Evolutionary conservation across 2,329 filamentous ascomycete genomes (phyloP), one percentile per base, ranked within the genome.

Genomic region (Fusarium xyrophilum): DNA sequence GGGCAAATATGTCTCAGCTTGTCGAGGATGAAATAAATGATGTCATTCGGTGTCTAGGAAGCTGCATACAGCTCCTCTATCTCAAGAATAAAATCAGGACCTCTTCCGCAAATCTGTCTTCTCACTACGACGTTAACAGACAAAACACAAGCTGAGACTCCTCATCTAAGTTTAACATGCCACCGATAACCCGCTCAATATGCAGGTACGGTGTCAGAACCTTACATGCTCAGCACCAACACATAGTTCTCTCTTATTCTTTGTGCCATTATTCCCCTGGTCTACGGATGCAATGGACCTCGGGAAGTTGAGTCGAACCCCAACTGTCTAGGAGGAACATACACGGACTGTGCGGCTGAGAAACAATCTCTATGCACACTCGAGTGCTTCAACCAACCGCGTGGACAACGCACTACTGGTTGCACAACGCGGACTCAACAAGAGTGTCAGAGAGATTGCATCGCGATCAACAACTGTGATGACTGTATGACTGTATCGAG

Each of bases 301-400:
- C 48, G 36, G 21, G 35, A 52, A 30, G 35, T 19, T 5, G 48
- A 35, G 3, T 39, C n/a, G 10, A 52, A 52, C 35, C 35, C 48
- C 3, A 52, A 52, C 12, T 52, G 48, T 23, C 14, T 52, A 12
- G 25, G 25, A 4, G 48, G 48, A 4, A 32, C 35, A 14, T 52
- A 30, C 25, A 40, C n/a, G 19, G 48, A 52, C 10, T 52, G 35
- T 2, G 28, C 28, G 7, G 21, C 38, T n/a, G 2, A 33, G 2
- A 54, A 44, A 11, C 7, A 54, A 5, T 21, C 21, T 23, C 13
- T 44, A 4, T 33, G 21, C 28, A 23, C 28, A 15, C 38, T 54
- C 7, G 51, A 54, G 28, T 17, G 51, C 28, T 43, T 32, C 21
- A 44, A 21, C 3, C 13, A 44, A 19, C 38, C 13, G 9, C 10